phyloP scores from a whole-genome alignment of 257 asterid genomes.

The Anisodus acutangulus region DNA sequence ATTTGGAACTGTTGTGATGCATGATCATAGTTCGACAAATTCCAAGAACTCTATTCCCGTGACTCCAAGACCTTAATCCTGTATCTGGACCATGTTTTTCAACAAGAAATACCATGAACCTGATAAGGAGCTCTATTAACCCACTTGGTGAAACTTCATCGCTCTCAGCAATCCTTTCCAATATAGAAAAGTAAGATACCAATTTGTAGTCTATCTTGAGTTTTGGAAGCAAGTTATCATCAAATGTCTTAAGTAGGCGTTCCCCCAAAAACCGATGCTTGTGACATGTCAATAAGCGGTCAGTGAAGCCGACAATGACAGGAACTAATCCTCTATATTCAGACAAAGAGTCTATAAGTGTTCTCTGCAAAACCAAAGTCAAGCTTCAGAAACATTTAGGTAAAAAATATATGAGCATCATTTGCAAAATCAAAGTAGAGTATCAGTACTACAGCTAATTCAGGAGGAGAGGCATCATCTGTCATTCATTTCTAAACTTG shows the following conservation, averaged over 20 bases:
- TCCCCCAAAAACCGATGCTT: conserved; percentile 82
- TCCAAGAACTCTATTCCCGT: conserved; percentile 81
- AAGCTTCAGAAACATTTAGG: conserved; percentile 19
- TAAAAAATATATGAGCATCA: neutral
- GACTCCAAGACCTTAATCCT: conserved; percentile 83
- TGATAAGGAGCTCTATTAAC: conserved; percentile 70
- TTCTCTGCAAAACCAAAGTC: conserved; percentile 51
- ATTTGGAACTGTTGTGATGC: conserved; percentile 78
- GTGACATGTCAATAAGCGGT: conserved; percentile 77
- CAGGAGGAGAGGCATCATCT: conserved; percentile 17
- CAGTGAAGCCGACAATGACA: conserved; percentile 63
- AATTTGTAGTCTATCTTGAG: conserved; percentile 73
- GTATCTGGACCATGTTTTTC: conserved; percentile 84
- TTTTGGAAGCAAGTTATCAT: conserved; percentile 71
- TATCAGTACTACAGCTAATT: conserved; percentile 29
- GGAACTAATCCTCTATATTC: conserved; percentile 79
- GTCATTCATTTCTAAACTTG: neutral
- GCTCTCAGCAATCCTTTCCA: conserved; percentile 79
- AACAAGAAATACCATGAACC: conserved; percentile 68
- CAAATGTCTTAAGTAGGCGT: conserved; percentile 72
- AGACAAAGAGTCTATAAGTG: conserved; percentile 64
- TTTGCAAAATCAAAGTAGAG: conserved; percentile 37
- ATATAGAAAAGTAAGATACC: conserved; percentile 78
- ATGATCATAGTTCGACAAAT: conserved; percentile 87
- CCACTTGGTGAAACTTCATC: conserved; percentile 73